These are phyloP conservation scores for Backusella liffmaniae DNA, from an alignment of 192 early-diverging fungal genomes.

Conservation along the genomic window DNA sequence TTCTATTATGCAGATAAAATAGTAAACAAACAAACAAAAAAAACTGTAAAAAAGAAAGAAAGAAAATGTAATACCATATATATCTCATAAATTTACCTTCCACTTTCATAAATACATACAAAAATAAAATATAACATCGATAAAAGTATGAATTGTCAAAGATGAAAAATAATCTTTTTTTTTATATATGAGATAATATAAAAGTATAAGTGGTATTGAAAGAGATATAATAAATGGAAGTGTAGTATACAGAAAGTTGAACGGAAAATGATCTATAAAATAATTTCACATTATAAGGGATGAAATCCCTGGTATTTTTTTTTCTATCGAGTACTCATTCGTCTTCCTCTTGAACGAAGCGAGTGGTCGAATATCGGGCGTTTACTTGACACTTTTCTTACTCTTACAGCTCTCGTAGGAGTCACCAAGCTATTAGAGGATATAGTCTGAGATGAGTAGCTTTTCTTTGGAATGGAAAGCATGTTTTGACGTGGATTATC, in stretches of 20 bases:
- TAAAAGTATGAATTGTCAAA: no score
- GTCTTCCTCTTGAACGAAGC: slow-evolving; percentile 7
- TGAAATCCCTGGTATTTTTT: not conserved
- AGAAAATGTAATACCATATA: no score
- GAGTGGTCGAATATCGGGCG: slow-evolving; percentile 24
- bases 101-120: no score
- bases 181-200: not conserved
- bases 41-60: no score
- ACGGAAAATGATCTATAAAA: not conserved
- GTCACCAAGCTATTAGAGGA: not conserved
- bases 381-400: slow-evolving; percentile 28
- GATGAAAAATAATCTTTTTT: no score
- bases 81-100: no score
- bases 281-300: not conserved
- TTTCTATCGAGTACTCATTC: slow-evolving; percentile 16
- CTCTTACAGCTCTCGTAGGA: slow-evolving; percentile 6
- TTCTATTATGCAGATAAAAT: not conserved
- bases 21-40: not conserved
- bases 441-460: not conserved
- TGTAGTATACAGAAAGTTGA: not conserved
- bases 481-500: not conserved
- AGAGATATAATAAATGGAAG: not conserved
- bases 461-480: not conserved
- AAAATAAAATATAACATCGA: no score
- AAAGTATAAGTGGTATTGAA: not conserved